Evolutionary conservation across 2,329 filamentous ascomycete genomes (phyloP).

Genomic region (Amauroascus niger): DNA sequence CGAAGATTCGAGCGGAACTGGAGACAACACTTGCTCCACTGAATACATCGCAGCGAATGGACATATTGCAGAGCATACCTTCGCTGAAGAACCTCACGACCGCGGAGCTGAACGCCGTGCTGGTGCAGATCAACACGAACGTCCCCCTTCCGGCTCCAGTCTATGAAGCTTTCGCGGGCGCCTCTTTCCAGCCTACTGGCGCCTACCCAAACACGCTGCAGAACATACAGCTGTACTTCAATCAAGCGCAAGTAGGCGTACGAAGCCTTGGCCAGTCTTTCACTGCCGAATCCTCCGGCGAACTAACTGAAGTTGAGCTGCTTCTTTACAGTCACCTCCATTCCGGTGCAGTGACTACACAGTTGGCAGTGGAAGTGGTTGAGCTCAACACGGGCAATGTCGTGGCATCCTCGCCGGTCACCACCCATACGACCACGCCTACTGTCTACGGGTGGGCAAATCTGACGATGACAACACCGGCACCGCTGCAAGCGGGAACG

Average conservation of each 20-base stretch:
- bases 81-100: not conserved
- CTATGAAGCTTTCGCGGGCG: not conserved
- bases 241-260: not conserved
- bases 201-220: not conserved
- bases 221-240: not conserved
- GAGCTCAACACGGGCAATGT: not conserved
- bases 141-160: not conserved
- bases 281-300: not conserved
- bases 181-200: not conserved
- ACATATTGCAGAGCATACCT: not conserved
- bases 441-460: not conserved
- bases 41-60: not conserved
- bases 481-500: not conserved
- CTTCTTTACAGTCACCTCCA: not conserved
- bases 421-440: not conserved
- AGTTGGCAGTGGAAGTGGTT: not conserved
- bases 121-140: not conserved
- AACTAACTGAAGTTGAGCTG: not conserved
- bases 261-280: not conserved
- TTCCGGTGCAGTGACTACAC: not conserved
- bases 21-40: not conserved
- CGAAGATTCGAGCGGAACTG: not conserved
- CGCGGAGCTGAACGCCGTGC: not conserved
- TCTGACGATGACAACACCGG: not conserved
- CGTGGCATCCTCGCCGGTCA: not conserved